Conservation (phyloP, 371 early-diverging fungal genomes). For the Umbelopsis sp. region DNA sequence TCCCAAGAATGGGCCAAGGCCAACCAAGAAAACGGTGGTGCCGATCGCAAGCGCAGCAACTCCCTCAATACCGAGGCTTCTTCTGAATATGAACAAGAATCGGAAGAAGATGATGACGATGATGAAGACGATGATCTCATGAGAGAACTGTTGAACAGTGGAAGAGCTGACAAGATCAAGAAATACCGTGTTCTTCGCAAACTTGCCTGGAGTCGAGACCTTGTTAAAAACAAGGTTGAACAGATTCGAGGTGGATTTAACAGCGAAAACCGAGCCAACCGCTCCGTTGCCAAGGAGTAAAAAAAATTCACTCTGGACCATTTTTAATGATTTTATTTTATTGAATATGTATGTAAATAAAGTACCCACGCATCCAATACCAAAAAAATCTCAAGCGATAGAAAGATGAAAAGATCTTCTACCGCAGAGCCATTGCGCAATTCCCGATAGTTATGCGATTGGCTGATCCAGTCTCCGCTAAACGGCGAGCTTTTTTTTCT, state of each 20-base stretch:
- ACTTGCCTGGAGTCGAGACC: slow-evolving; percentile 36
- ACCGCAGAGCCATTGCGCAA: no score
- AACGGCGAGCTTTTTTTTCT: not conserved
- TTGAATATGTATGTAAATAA: no score
- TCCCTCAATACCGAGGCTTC: slow-evolving; percentile 21
- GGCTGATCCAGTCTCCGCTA: slow-evolving; percentile 4
- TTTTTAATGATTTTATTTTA: not conserved
- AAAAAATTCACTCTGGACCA: slow-evolving; percentile 1
- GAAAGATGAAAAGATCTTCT: no score
- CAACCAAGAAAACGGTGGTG: slow-evolving; percentile 11
- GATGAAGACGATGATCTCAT: slow-evolving; percentile 24
- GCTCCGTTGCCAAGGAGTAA: slow-evolving; percentile 39
- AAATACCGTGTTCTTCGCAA: slow-evolving; percentile 40
- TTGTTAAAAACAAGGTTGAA: slow-evolving; percentile 39
- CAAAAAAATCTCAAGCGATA: no score
- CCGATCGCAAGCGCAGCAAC: not conserved
- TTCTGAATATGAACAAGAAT: slow-evolving; percentile 36
- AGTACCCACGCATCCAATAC: no score
- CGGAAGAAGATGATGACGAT: slow-evolving; percentile 11
- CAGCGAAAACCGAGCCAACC: slow-evolving; percentile 37
- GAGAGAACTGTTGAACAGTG: slow-evolving; percentile 30
- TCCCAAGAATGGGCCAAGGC: slow-evolving; percentile 41
- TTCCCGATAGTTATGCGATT: not conserved
- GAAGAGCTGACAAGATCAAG: slow-evolving; percentile 27
- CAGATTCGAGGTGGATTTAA: slow-evolving; percentile 41